A percentile compares a stretch with the other conserved stretches of the same genome.
Evolutionary conservation across 1,284 basidiomycete genomes (phyloP).

Genomic region (Papiliotrema laurentii): DNA sequence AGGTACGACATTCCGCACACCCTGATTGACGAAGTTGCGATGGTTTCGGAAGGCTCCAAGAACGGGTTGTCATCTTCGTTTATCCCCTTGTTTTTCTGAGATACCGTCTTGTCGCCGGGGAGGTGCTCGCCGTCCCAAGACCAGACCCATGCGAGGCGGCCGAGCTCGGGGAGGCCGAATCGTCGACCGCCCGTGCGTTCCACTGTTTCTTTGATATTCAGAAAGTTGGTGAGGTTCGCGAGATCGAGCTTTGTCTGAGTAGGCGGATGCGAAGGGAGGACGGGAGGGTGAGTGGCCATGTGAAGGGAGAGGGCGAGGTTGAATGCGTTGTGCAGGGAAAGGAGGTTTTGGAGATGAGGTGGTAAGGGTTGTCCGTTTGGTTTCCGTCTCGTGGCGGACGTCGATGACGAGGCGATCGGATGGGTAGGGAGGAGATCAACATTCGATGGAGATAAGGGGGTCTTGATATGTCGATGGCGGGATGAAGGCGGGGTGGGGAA

Average conservation of each 20-base stretch:
- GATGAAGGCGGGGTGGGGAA: slow-evolving; percentile 39
- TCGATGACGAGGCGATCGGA: slow-evolving; percentile 1
- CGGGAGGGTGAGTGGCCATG: slow-evolving; percentile 46
- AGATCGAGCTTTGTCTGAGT: slow-evolving; percentile 29
- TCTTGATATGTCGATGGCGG: slow-evolving; percentile 16
- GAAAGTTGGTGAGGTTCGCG: slow-evolving; percentile 42
- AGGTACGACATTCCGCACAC: slow-evolving; percentile 31
- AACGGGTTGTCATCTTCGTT: slow-evolving; percentile 31
- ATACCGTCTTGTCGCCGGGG: slow-evolving; percentile 18
- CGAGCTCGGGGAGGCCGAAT: slow-evolving; percentile 42
- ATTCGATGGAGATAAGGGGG: too few relatives aligned
- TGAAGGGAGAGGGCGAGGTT: slow-evolving; percentile 45
- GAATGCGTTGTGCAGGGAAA: slow-evolving; percentile 43
- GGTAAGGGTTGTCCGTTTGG: slow-evolving; percentile 26
- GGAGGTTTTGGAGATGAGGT: slow-evolving; percentile 39
- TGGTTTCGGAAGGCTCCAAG: slow-evolving; percentile 14
- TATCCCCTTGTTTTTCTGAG: slow-evolving; percentile 16
- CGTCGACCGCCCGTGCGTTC: slow-evolving; percentile 40
- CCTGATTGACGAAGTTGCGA: slow-evolving; percentile 5
- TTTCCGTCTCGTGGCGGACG: not conserved
- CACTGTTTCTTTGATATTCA: slow-evolving; percentile 40
- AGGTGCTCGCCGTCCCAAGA: slow-evolving; percentile 41
- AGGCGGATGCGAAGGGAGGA: slow-evolving; percentile 42
- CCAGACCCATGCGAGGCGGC: slow-evolving; percentile 47
- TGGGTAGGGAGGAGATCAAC: slow-evolving; percentile 7